Conservation (phyloP, 495 filamentous ascomycete species). For the Penicillium maclennaniae region DNA sequence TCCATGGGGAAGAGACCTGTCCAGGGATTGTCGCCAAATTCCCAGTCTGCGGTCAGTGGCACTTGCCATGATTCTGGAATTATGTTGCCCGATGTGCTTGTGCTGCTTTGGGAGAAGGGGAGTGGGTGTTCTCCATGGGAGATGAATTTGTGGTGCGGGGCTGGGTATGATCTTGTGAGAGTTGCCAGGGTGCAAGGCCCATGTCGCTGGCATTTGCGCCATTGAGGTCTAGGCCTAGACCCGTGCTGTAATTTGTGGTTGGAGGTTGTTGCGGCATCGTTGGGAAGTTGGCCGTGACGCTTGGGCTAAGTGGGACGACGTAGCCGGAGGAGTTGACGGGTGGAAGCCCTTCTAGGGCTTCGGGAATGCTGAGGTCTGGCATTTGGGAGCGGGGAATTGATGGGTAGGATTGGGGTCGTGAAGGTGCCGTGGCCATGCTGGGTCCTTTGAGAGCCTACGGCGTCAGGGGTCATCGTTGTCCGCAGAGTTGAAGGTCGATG, state of each 20-base stretch:
- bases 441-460: slow-evolving; percentile 1
- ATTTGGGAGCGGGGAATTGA: slow-evolving; percentile 3
- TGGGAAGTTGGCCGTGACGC: slow-evolving; percentile 3
- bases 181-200: slow-evolving; percentile 7
- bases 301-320: slow-evolving; percentile 34
- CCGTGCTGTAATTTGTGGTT: slow-evolving; percentile 6
- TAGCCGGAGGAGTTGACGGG: slow-evolving; percentile 40
- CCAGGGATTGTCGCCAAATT: slow-evolving; percentile 31
- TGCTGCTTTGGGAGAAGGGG: slow-evolving; percentile 24
- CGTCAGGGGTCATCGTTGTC: slow-evolving; percentile 5
- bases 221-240: slow-evolving; percentile 7
- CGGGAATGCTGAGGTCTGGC: slow-evolving; percentile 24
- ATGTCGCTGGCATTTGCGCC: not conserved
- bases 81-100: slow-evolving; percentile 7
- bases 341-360: slow-evolving; percentile 34
- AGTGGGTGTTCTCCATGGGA: slow-evolving; percentile 16
- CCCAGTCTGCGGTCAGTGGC: slow-evolving; percentile 37
- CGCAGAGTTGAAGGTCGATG: slow-evolving; percentile 12
- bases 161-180: slow-evolving; percentile 10
- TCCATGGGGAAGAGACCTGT: slow-evolving; percentile 26
- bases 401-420: not conserved
- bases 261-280: slow-evolving; percentile 6
- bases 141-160: slow-evolving; percentile 3
- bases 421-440: not conserved
- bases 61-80: slow-evolving; percentile 39